These are phyloP conservation scores for Cyclotella kingstonii DNA, from an alignment of 108 stramenopile species.

Conservation along the genomic window DNA sequence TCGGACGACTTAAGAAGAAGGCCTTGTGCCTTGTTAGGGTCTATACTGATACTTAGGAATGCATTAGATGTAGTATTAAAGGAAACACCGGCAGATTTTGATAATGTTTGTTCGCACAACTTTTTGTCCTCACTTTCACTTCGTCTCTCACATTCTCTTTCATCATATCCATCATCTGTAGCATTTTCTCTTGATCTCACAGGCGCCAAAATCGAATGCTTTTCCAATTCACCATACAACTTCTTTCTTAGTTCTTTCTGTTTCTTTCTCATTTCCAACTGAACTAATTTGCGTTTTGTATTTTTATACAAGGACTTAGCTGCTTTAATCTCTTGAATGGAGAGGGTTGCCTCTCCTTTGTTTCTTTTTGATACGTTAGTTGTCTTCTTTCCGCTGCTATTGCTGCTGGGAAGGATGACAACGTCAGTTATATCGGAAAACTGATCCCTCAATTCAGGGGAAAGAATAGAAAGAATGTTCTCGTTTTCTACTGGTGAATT, in stretches of 20 bases:
- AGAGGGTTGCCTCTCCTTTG: conserved; percentile 29
- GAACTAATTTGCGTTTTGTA: conserved; percentile 63
- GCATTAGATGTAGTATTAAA: no score
- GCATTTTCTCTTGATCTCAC: conserved; percentile 10
- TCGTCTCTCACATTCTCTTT: background rate
- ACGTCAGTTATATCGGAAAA: conserved; percentile 32
- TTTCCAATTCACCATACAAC: conserved; percentile 63
- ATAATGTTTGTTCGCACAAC: no score
- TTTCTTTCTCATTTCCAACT: conserved; percentile 56
- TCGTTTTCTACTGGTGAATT: background rate
- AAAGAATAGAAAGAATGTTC: conserved; percentile 52
- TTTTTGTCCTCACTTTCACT: no score
- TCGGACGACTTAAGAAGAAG: conserved; percentile 40
- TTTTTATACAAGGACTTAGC: conserved; percentile 73
- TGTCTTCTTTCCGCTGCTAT: no score
- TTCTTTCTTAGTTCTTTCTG: conserved; percentile 65
- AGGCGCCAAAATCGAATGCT: conserved; percentile 40
- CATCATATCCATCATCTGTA: conserved; percentile 19
- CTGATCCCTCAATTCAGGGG: conserved; percentile 60
- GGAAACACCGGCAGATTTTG: no score
- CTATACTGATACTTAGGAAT: conserved; percentile 21
- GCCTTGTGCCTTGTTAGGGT: conserved; percentile 24
- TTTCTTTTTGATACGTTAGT: conserved; percentile 48
- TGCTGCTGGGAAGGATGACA: conserved; percentile 41
- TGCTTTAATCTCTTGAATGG: conserved; percentile 71